phyloP scores from a whole-genome alignment of 2,329 filamentous ascomycete genomes.

The Aspergillus aculeatus region DNA sequence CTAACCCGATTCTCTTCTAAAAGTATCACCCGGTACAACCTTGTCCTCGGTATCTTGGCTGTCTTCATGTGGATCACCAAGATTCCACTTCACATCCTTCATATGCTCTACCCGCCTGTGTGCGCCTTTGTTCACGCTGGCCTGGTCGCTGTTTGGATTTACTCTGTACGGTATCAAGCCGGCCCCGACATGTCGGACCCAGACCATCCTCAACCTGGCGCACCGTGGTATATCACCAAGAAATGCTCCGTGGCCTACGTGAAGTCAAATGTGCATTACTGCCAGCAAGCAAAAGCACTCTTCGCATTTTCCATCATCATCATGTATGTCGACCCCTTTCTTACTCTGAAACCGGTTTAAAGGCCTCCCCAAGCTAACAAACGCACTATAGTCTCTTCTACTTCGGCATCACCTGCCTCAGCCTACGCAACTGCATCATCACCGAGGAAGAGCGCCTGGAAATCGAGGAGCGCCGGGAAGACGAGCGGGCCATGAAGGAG shows the following conservation, averaged over 20 bases:
- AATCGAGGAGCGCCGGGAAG: constrained; percentile 34
- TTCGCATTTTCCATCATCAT: constrained; percentile 59
- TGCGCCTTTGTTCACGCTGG: constrained; percentile 53
- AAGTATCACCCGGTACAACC: constrained; percentile 61
- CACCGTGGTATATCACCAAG: constrained; percentile 65
- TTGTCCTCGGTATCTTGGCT: constrained; percentile 60
- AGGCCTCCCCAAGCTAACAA: constrained; percentile 12
- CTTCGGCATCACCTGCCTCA: constrained; percentile 48
- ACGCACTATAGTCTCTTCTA: constrained; percentile 48
- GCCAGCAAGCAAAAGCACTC: constrained; percentile 58
- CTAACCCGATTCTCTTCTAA: constrained; percentile 12
- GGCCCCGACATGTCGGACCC: constrained; percentile 60
- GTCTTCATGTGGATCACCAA: constrained; percentile 63
- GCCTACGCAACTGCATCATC: constrained; percentile 49
- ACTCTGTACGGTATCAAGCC: constrained; percentile 56
- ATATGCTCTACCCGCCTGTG: constrained; percentile 57
- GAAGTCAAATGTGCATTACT: constrained; percentile 52
- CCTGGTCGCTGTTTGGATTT: constrained; percentile 55
- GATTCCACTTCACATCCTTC: constrained; percentile 55
- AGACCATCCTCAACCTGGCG: constrained; percentile 52
- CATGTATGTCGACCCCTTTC: constrained; percentile 47
- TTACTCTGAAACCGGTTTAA: no score
- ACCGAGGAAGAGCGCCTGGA: constrained; percentile 39
- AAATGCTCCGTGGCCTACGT: constrained; percentile 54
- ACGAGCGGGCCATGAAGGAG: constrained; percentile 40